These are phyloP conservation scores for Coffea eugenioides DNA, from an alignment of 257 asterid species.

Conservation along the genomic window DNA sequence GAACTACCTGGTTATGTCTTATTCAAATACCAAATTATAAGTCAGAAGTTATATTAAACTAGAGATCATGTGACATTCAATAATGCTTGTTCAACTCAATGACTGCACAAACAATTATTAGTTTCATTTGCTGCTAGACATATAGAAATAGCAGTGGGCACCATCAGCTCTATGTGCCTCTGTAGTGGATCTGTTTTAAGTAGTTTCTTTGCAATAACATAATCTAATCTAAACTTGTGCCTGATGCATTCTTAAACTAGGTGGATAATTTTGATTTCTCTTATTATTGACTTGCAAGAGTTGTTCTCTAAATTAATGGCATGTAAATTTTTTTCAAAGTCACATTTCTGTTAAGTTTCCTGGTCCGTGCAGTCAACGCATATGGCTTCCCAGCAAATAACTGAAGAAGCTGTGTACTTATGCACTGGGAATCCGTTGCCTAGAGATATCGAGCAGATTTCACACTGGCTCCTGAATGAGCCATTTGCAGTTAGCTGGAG, in stretches of 20 bases:
- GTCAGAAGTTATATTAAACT: background rate
- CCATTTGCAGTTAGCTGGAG: conserved; percentile 59
- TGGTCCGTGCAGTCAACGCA: conserved; percentile 85
- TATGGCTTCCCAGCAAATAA: conserved; percentile 90
- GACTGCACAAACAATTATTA: background rate
- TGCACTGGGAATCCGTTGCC: conserved; percentile 99
- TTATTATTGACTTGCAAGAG: background rate
- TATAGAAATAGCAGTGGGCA: background rate
- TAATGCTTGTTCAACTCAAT: background rate
- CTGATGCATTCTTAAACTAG: background rate
- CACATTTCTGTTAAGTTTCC: conserved; percentile 1
- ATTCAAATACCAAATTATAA: background rate
- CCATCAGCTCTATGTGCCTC: background rate
- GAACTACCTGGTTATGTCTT: background rate
- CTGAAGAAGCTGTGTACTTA: conserved; percentile 91
- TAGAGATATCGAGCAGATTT: conserved; percentile 84
- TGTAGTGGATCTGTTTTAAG: background rate
- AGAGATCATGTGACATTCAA: background rate
- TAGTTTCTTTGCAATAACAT: background rate
- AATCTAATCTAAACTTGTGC: background rate
- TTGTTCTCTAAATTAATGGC: background rate
- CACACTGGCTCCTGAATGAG: conserved; percentile 87
- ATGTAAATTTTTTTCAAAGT: background rate
- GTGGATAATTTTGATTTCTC: background rate
- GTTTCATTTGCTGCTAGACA: background rate